phyloP scores from a whole-genome alignment of 2,329 filamentous ascomycete genomes.

The Fusarium coicis region DNA sequence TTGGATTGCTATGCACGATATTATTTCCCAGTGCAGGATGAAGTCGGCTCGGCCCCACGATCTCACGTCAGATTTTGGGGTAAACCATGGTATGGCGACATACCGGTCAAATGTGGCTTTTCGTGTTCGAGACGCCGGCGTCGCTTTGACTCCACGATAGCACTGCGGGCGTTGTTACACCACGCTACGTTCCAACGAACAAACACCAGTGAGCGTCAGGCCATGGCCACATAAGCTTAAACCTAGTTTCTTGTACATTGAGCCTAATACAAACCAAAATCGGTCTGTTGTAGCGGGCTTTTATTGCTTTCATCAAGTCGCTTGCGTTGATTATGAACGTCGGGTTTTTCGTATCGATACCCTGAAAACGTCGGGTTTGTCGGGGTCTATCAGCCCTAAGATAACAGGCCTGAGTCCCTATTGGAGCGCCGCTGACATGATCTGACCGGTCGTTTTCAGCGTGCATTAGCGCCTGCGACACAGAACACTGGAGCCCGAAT shows the following conservation, averaged over 20 bases:
- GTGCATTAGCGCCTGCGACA: background rate
- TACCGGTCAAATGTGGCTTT: background rate
- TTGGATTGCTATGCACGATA: background rate
- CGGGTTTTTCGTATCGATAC: background rate
- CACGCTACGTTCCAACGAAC: no score
- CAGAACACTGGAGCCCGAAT: background rate
- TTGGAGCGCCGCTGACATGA: background rate
- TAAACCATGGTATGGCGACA: background rate
- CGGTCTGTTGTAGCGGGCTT: rapidly evolving
- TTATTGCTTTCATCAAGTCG: background rate
- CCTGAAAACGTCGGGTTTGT: background rate
- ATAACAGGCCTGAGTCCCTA: background rate
- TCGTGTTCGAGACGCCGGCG: background rate
- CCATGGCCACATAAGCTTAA: no score
- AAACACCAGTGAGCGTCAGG: background rate
- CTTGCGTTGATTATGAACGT: background rate
- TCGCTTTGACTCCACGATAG: background rate
- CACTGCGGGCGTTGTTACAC: background rate
- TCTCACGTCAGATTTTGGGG: conserved; percentile 7
- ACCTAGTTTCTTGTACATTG: no score
- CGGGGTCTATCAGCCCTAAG: background rate
- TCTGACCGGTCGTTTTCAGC: background rate
- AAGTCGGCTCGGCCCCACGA: no score
- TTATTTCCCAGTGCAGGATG: no score
- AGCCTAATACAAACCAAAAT: no score